phyloP scores from a whole-genome alignment of 352 stramenopile genomes.

The Phytophthora boehmeriae region DNA sequence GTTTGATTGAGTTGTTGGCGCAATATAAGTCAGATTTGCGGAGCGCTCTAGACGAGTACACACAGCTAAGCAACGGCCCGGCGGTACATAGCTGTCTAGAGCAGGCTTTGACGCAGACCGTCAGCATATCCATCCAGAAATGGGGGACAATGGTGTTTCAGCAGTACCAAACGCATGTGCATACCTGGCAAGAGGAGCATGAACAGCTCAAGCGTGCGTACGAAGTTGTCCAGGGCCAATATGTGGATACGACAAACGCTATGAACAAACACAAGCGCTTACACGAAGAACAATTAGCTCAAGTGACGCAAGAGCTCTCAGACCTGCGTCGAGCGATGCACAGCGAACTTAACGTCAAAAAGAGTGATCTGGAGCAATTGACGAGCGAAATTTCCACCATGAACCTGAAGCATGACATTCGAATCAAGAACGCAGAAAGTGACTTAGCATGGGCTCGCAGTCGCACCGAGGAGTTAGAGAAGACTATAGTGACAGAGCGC shows the following conservation, averaged over 20 bases:
- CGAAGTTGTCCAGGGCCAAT: conserved; percentile 29
- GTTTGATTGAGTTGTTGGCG: conserved; percentile 48
- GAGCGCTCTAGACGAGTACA: conserved; percentile 48
- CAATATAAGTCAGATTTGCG: conserved; percentile 68
- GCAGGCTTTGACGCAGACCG: conserved; percentile 36
- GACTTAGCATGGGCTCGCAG: conserved; percentile 61
- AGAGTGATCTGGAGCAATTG: conserved; percentile 50
- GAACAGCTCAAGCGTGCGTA: conserved; percentile 32
- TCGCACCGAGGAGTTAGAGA: conserved; percentile 53
- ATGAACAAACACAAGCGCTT: conserved; percentile 49
- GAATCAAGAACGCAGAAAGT: conserved; percentile 53
- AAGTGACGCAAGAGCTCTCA: conserved; percentile 57
- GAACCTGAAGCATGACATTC: conserved; percentile 62
- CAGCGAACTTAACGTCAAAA: conserved; percentile 53
- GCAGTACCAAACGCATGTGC: conserved; percentile 57
- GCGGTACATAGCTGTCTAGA: conserved; percentile 36
- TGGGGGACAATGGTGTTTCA: conserved; percentile 53
- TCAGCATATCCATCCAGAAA: conserved; percentile 50
- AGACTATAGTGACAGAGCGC: conserved; percentile 34
- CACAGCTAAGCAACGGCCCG: conserved; percentile 30
- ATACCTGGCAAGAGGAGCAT: conserved; percentile 34
- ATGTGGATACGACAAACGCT: conserved; percentile 32
- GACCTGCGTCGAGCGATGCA: conserved; percentile 49
- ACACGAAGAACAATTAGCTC: conserved; percentile 51
- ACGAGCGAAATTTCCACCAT: conserved; percentile 54